phyloP scores from a whole-genome alignment of 2,329 filamentous ascomycete species.

The Penicillium sp. region DNA sequence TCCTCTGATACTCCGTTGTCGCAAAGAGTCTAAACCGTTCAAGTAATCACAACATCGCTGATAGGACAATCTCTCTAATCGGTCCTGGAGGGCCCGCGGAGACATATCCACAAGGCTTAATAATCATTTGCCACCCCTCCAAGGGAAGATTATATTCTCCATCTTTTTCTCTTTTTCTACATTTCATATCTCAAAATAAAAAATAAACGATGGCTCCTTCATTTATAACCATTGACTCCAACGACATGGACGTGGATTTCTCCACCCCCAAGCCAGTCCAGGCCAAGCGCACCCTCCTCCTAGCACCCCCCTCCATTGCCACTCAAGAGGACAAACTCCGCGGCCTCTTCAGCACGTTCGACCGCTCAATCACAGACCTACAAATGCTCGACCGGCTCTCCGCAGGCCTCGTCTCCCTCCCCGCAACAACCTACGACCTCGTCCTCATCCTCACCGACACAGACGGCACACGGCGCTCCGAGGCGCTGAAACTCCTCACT shows the following conservation, averaged over 20 bases:
- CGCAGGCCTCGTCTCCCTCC: conserved; percentile 75
- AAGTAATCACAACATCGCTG: conserved; percentile 4
- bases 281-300: conserved; percentile 67
- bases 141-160: not conserved
- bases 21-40: not conserved
- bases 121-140: conserved; percentile 24
- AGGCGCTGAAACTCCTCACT: conserved; percentile 64
- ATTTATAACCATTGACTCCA: conserved; percentile 56
- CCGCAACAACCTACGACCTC: conserved; percentile 74
- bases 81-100: not conserved
- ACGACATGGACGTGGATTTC: conserved; percentile 53
- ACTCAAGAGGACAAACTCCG: conserved; percentile 77
- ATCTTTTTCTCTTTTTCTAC: conserved; percentile 4
- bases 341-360: conserved; percentile 67
- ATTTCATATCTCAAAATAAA: not conserved
- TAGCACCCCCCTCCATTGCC: conserved; percentile 87
- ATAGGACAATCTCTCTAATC: conserved; percentile 3
- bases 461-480: conserved; percentile 62
- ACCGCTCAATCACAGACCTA: conserved; percentile 77
- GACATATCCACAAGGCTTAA: conserved; percentile 2
- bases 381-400: conserved; percentile 97
- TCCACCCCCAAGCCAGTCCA: conserved; percentile 31
- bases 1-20: not conserved
- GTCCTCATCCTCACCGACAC: conserved; percentile 81
- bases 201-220: conserved; percentile 25